Percentiles rank a stretch among this genome's conserved stretches.
phyloP scores from a whole-genome alignment of 208 protist genomes.

The Acanthamoeba healyi region DNA sequence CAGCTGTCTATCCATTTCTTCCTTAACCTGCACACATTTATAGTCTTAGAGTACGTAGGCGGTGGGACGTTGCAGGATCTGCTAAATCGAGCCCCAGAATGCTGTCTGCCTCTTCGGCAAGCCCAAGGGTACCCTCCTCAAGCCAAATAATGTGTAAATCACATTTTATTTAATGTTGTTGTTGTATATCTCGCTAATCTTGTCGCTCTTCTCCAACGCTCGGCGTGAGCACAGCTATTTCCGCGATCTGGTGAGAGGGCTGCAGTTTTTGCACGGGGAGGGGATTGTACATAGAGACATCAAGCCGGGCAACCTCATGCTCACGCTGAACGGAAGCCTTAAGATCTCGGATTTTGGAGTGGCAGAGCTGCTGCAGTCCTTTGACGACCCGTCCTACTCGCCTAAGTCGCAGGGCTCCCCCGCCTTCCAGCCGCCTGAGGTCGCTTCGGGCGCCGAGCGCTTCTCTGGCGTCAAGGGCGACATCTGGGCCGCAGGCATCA shows the following conservation, averaged over 20 bases:
- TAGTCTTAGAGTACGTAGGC: slow-evolving; percentile 63
- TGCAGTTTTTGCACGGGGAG: slow-evolving; percentile 51
- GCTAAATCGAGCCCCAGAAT: slow-evolving; percentile 43
- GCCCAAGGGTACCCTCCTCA: slow-evolving; percentile 11
- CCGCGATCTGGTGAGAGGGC: slow-evolving; percentile 50
- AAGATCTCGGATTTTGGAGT: slow-evolving; percentile 72
- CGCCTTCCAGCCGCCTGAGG: slow-evolving; percentile 66
- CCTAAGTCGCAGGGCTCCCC: slow-evolving; percentile 67
- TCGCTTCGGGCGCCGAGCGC: slow-evolving; percentile 65
- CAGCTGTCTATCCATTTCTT: not conserved
- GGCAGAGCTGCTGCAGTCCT: slow-evolving; percentile 29
- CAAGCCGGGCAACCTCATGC: slow-evolving; percentile 72
- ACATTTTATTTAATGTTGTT: not conserved
- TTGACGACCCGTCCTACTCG: slow-evolving; percentile 69
- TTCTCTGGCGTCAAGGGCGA: slow-evolving; percentile 69
- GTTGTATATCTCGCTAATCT: not conserved
- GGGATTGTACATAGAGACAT: slow-evolving; percentile 76
- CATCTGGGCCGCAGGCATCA: slow-evolving; percentile 68
- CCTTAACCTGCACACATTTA: slow-evolving; percentile 62
- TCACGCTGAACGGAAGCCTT: slow-evolving; percentile 31
- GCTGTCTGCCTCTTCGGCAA: slow-evolving; percentile 48
- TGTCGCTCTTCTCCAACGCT: not conserved
- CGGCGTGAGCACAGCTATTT: not conserved
- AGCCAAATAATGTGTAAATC: no score
- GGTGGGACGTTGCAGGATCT: slow-evolving; percentile 70